Conservation (phyloP, 352 stramenopile genomes). For the Phytophthora crassamura region DNA sequence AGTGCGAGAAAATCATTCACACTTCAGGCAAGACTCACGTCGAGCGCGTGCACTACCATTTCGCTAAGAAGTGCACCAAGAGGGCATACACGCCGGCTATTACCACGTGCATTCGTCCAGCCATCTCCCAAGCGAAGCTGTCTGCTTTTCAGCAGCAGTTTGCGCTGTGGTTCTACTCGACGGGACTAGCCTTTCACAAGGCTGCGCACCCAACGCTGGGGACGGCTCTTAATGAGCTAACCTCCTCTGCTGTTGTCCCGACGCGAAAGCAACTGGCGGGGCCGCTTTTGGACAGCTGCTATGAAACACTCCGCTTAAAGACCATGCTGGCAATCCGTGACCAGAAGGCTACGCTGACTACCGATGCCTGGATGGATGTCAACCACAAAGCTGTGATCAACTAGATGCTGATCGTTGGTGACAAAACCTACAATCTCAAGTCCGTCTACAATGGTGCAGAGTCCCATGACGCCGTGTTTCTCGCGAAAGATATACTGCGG, state of each 20-base stretch:
- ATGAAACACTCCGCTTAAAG: not conserved
- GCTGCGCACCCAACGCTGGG: not conserved
- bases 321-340: not conserved
- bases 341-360: not conserved
- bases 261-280: not conserved
- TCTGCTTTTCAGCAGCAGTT: constrained; percentile 2
- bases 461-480: not conserved
- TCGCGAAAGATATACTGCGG: constrained; percentile 1
- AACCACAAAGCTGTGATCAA: constrained; percentile 13
- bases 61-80: constrained; percentile 12
- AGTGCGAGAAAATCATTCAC: constrained; percentile 19
- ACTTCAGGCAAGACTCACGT: constrained; percentile 6
- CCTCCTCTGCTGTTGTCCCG: not conserved
- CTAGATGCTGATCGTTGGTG: constrained; percentile 1
- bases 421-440: constrained; percentile 4
- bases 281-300: not conserved
- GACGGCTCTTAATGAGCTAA: not conserved
- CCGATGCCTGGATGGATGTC: constrained; percentile 10
- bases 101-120: not conserved
- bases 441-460: constrained; percentile 6
- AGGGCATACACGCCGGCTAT: not conserved
- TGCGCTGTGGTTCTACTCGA: constrained; percentile 18
- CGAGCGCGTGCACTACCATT: constrained; percentile 8
- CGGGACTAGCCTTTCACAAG: constrained; percentile 19
- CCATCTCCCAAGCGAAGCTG: not conserved